These are phyloP conservation scores for Ramaria rubella DNA, from an alignment of 768 basidiomycete species.

Conservation along the genomic window DNA sequence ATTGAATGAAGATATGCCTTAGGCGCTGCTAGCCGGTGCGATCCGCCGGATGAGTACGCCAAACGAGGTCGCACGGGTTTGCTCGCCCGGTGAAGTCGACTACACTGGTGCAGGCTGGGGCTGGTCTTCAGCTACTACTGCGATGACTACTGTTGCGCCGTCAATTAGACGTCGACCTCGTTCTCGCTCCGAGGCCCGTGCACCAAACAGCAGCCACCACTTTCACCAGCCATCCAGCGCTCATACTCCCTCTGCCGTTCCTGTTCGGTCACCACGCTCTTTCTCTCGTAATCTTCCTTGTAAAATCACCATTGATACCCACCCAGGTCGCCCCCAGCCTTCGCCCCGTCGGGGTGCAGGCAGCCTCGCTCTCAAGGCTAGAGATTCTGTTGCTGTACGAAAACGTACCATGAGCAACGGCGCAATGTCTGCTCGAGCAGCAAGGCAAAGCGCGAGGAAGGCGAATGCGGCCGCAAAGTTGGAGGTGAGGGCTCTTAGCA, in stretches of 20 bases:
- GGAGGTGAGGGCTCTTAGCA: neutral
- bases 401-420: slow-evolving; percentile 8
- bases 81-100: neutral
- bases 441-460: slow-evolving; percentile 6
- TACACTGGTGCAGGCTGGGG: slow-evolving; percentile 3
- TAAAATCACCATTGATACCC: slow-evolving; percentile 6
- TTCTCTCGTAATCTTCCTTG: slow-evolving; percentile 2
- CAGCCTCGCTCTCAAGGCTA: slow-evolving; percentile 6
- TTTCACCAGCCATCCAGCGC: neutral
- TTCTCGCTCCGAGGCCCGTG: slow-evolving; percentile 4
- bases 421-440: slow-evolving; percentile 1
- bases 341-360: neutral
- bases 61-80: neutral
- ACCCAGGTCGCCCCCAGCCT: neutral
- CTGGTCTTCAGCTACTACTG: slow-evolving; percentile 11
- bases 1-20: too few species aligned
- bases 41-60: too few species aligned
- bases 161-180: neutral
- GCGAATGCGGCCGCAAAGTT: neutral
- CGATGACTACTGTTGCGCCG: slow-evolving; percentile 7
- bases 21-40: too few species aligned
- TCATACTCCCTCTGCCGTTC: neutral
- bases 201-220: neutral
- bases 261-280: slow-evolving; percentile 4
- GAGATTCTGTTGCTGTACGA: slow-evolving; percentile 8